Evolutionary conservation across 352 stramenopile genomes (phyloP).

Genomic region (Phytophthora hybrid): DNA sequence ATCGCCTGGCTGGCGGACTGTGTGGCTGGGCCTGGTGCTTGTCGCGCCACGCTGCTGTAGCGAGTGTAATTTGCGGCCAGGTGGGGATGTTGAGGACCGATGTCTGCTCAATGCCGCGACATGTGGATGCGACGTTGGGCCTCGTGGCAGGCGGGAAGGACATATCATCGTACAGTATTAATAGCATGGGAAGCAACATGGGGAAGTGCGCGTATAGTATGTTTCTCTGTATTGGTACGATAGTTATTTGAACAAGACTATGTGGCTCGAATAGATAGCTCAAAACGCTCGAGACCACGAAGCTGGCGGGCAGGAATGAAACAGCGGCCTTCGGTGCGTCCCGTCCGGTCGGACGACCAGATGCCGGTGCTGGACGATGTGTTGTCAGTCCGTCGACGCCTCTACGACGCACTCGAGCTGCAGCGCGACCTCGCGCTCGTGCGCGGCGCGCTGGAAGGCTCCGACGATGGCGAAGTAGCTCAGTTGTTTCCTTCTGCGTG

Average conservation of each 20-base stretch:
- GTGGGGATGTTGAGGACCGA: not conserved
- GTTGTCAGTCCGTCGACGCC: conserved; percentile 39
- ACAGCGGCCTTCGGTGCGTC: conserved; percentile 7
- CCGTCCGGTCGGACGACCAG: conserved; percentile 19
- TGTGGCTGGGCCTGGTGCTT: not conserved
- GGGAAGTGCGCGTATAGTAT: conserved; percentile 19
- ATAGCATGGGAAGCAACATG: not conserved
- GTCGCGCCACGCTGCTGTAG: conserved; percentile 16
- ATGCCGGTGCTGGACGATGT: conserved; percentile 26
- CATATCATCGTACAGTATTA: conserved; percentile 9
- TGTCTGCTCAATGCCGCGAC: conserved; percentile 29
- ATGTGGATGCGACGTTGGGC: conserved; percentile 9
- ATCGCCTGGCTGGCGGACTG: not conserved
- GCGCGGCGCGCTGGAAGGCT: conserved; percentile 80
- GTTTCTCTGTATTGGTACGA: conserved; percentile 51
- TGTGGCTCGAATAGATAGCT: conserved; percentile 52
- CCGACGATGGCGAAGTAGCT: conserved; percentile 85
- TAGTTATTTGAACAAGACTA: conserved; percentile 54
- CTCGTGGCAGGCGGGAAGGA: conserved; percentile 1
- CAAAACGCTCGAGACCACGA: conserved; percentile 38
- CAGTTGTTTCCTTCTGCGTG: conserved; percentile 72
- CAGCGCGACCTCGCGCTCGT: conserved; percentile 64
- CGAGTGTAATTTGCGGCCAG: conserved; percentile 25
- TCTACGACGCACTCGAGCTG: conserved; percentile 51
- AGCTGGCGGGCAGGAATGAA: conserved; percentile 8